Base-by-base conservation (phyloP, 768 basidiomycete genomes). In the Rhizopogon sp. region DNA sequence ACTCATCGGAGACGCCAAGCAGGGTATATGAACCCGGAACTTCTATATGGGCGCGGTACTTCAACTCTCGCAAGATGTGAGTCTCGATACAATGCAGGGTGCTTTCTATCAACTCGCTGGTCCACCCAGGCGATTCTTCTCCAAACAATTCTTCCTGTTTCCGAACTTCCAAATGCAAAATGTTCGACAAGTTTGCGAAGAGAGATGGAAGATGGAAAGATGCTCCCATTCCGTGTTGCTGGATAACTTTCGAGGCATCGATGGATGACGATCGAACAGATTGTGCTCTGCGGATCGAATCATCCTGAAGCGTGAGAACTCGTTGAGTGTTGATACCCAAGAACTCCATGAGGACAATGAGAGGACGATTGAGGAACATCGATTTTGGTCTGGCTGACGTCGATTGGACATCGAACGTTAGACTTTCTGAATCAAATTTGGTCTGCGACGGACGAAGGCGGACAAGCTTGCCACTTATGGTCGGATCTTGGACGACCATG, bases 1-100 rank as follows among this genome's bases (percentile, higher is more conserved):
- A 75, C 41, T 79, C 77, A 57, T 83, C 81, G 6, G 75, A 74
- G 14, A 83, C 78, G 0, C 81, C 82, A 28, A 82, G 75, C 2
- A 83, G 66, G 0, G 80, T 82, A 43, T 66, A 76, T 33, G 74
- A 76, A 6, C 68, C 74, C 0, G 80, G 78, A 5, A 83, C 72
- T 1, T 71, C 72, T 33, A 83, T 82, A 40, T 76, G 76, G 2
- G 74, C 80, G 11, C 75, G 72, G 56, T 76, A 75, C 61, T 82
- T 82, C 62, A 83, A 68, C 47, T 78, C 75, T 6, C 81, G 73
- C 31, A 83, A 66, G 9, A 77, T 70, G 57, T 81, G 77, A 6
- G 73, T 76, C 40, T 71, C 70, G 1, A 70, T 72, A 52, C 68
- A 77, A 31, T 68, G 64, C 50, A 82, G 42, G 9, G 68, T 45